These are phyloP conservation scores for Dipodascopsis uninucleata DNA, from an alignment of 805 yeast genomes.

Conservation along the genomic window DNA sequence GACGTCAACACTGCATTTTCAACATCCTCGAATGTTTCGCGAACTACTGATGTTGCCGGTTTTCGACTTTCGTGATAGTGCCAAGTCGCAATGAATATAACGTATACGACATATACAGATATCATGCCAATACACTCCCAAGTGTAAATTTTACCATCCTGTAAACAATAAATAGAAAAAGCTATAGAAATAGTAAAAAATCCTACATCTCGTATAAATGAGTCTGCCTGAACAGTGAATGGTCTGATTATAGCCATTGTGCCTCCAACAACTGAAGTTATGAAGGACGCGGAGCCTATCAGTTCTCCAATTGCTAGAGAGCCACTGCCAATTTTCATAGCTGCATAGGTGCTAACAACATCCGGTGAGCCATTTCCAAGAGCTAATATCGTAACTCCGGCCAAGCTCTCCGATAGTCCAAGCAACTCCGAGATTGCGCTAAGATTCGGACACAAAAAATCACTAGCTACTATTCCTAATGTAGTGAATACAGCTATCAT, in stretches of 20 bases:
- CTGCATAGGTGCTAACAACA: slow-evolving; percentile 76
- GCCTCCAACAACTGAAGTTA: slow-evolving; percentile 77
- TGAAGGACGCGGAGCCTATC: slow-evolving; percentile 85
- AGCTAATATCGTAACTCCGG: slow-evolving; percentile 80
- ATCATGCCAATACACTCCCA: slow-evolving; percentile 59
- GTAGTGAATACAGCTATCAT: slow-evolving; percentile 51
- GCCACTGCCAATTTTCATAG: slow-evolving; percentile 67
- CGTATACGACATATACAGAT: slow-evolving; percentile 55
- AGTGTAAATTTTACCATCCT: slow-evolving; percentile 53
- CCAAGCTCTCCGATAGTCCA: slow-evolving; percentile 64
- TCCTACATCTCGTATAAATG: slow-evolving; percentile 58
- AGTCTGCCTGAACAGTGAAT: slow-evolving; percentile 45
- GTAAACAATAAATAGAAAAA: slow-evolving; percentile 41
- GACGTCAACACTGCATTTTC: too few relatives aligned
- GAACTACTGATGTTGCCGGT: too few relatives aligned
- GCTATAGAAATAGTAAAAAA: slow-evolving; percentile 53
- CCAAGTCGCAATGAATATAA: slow-evolving; percentile 46
- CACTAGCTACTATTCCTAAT: slow-evolving; percentile 78
- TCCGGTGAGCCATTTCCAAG: slow-evolving; percentile 94
- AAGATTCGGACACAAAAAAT: slow-evolving; percentile 75
- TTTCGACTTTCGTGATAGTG: slow-evolving; percentile 33
- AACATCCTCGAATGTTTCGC: too few relatives aligned
- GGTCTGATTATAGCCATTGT: slow-evolving; percentile 68
- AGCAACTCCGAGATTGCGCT: slow-evolving; percentile 59
- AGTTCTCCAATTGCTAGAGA: slow-evolving; percentile 84